Evolutionary conservation across 2,329 filamentous ascomycete species (phyloP).

Genomic region (Cucurbitaria berberidis): DNA sequence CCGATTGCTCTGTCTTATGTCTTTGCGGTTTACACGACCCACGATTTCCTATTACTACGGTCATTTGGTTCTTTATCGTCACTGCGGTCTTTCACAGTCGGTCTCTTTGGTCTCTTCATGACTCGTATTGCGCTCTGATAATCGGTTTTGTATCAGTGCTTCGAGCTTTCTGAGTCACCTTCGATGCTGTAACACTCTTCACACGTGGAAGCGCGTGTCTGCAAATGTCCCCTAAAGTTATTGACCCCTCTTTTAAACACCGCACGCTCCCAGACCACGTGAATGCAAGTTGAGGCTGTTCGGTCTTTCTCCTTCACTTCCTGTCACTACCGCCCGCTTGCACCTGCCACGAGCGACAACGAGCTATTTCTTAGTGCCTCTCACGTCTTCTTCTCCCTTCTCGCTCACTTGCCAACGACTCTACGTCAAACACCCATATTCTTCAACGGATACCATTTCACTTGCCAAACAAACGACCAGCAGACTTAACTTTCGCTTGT

Average conservation of each 20-base stretch:
- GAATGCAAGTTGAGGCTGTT: background rate
- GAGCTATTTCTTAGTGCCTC: slow-evolving; percentile 5
- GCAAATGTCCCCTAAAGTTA: background rate
- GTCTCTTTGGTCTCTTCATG: background rate
- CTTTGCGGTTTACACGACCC: background rate
- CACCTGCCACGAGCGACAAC: background rate
- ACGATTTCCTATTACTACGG: background rate
- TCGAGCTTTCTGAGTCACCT: background rate
- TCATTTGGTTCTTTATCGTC: background rate
- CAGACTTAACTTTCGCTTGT: slow-evolving; percentile 7
- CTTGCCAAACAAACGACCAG: slow-evolving; percentile 3
- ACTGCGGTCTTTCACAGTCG: background rate
- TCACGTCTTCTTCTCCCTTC: background rate
- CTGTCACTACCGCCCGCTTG: background rate
- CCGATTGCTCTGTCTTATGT: background rate
- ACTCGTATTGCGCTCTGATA: background rate
- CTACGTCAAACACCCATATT: background rate
- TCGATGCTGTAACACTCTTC: background rate
- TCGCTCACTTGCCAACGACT: background rate
- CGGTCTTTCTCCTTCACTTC: background rate
- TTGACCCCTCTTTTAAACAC: no score
- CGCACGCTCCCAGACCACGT: background rate
- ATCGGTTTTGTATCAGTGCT: background rate
- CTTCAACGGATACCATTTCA: slow-evolving; percentile 5
- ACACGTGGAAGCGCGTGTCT: background rate